Conservation (phyloP, 2,329 filamentous ascomycete genomes). For the Colletotrichum cordylinicola region DNA sequence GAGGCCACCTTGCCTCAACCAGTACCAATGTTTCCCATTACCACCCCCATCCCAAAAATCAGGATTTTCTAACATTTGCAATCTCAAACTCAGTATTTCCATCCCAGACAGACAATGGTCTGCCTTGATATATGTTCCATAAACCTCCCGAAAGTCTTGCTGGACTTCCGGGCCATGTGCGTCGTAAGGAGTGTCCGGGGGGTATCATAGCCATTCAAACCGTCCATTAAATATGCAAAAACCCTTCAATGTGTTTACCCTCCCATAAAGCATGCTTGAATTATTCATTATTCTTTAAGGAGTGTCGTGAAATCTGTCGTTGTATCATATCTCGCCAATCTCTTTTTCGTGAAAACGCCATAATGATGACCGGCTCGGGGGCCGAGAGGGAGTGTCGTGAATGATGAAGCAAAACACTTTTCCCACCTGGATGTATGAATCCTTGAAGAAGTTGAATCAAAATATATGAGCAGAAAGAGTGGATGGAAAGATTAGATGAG, state of each 20-base stretch:
- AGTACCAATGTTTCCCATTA: background rate
- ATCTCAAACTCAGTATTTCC: background rate
- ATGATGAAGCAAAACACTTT: background rate
- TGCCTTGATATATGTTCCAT: background rate
- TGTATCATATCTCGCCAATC: background rate
- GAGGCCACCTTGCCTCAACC: background rate
- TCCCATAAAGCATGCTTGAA: background rate
- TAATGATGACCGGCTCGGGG: background rate
- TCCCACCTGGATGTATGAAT: background rate
- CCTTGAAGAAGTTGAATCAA: background rate
- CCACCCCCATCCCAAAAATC: background rate
- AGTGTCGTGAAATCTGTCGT: conserved; percentile 18
- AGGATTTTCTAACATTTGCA: background rate
- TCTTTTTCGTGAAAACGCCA: background rate
- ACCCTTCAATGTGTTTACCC: background rate
- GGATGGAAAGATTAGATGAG: background rate
- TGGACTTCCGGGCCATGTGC: background rate
- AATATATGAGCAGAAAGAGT: background rate
- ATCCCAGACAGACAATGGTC: background rate
- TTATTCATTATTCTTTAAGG: conserved; percentile 1
- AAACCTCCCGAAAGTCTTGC: background rate
- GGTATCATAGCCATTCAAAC: background rate
- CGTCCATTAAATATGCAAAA: background rate
- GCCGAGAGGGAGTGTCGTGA: conserved; percentile 4
- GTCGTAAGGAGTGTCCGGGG: conserved; percentile 12